Evolutionary conservation across 2,329 filamentous ascomycete genomes (phyloP).

Genomic region (Tolypocladium album): DNA sequence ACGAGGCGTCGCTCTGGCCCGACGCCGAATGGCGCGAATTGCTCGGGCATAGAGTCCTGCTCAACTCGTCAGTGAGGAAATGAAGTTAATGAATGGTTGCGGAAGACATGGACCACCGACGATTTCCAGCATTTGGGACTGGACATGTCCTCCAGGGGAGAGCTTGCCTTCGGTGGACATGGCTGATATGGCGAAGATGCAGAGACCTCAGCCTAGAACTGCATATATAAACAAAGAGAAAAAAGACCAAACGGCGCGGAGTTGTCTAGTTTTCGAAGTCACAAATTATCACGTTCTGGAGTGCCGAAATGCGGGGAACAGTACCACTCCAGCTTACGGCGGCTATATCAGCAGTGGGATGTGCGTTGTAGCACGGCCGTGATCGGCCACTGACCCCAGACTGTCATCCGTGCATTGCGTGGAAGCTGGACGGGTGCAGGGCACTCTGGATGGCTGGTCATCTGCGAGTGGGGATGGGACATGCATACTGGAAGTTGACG

Average conservation of each 20-base stretch:
- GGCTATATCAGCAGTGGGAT: not conserved
- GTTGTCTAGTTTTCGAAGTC: not conserved
- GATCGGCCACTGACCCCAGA: not conserved
- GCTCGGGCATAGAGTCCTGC: not conserved
- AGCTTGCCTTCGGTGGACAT: not conserved
- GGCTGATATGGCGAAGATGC: not conserved
- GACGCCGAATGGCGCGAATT: not conserved
- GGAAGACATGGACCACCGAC: not conserved
- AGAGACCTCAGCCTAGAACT: not conserved
- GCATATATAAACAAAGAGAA: not conserved
- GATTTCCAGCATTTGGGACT: not conserved
- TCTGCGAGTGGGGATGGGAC: too few species aligned
- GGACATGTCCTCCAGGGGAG: not conserved
- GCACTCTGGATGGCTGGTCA: not conserved
- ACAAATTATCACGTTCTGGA: not conserved
- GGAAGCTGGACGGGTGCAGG: not conserved
- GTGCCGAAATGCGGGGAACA: not conserved
- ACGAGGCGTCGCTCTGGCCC: slow-evolving; percentile 27
- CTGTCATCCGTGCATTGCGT: not conserved
- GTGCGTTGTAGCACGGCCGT: not conserved
- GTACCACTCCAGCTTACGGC: not conserved
- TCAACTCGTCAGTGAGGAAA: not conserved
- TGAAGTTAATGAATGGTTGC: not conserved
- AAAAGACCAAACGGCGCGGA: not conserved
- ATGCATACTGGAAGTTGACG: too few species aligned